Percentiles rank a stretch among this genome's conserved stretches.
Conservation (phyloP, 2,329 filamentous ascomycete genomes). For the Emergomyces orientalis region DNA sequence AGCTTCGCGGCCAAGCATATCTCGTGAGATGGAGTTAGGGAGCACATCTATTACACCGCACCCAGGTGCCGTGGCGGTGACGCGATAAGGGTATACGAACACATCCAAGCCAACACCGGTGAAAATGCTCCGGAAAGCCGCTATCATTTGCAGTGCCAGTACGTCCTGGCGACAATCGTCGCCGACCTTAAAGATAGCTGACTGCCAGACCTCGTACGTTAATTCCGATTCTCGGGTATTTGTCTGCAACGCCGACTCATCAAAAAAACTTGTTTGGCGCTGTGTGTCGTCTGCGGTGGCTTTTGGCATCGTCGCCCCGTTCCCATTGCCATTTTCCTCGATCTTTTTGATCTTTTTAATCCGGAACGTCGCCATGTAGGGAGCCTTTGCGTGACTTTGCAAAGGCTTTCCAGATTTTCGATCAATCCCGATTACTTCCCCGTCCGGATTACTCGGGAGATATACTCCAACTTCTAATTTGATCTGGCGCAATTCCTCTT, state of each 20-base stretch:
- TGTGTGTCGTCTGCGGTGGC: constrained; percentile 21
- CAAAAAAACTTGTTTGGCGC: constrained; percentile 16
- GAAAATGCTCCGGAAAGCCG: constrained; percentile 95
- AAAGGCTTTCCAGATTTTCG: constrained; percentile 95
- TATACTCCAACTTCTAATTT: constrained; percentile 96
- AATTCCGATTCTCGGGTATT: constrained; percentile 6
- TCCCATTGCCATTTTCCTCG: constrained; percentile 37
- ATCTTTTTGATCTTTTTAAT: constrained; percentile 68
- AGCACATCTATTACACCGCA: constrained; percentile 98
- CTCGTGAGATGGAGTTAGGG: constrained; percentile 92
- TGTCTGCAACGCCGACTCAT: not conserved
- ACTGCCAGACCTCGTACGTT: constrained; percentile 94
- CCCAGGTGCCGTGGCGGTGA: constrained; percentile 91
- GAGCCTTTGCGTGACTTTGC: constrained; percentile 95
- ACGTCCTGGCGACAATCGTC: constrained; percentile 98
- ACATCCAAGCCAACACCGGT: constrained; percentile 89
- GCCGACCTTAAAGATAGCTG: constrained; percentile 98
- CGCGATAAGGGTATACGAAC: constrained; percentile 92
- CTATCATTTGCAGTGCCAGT: constrained; percentile 92
- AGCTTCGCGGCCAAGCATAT: constrained; percentile 96
- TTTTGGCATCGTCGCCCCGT: constrained; percentile 45
- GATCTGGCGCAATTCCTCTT: constrained; percentile 95
- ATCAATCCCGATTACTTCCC: constrained; percentile 94
- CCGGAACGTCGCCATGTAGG: constrained; percentile 97
- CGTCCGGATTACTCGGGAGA: constrained; percentile 91